phyloP scores from a whole-genome alignment of 2,329 filamentous ascomycete species.

The Hypoxylon sp. region DNA sequence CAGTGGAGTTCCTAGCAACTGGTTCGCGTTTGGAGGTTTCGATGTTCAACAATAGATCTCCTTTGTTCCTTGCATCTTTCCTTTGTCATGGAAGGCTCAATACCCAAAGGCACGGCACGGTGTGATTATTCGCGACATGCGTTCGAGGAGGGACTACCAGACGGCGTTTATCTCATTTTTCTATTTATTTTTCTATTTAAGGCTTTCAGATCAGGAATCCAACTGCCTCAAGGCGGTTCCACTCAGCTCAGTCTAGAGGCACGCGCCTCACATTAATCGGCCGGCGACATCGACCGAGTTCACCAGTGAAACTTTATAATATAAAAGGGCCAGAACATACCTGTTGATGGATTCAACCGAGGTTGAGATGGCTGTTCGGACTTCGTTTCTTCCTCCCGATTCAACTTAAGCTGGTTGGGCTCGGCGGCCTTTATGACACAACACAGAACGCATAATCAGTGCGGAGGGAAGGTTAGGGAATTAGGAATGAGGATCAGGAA shows the following conservation, averaged over 20 bases:
- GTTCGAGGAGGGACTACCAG: conserved; percentile 36
- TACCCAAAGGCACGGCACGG: conserved; percentile 50
- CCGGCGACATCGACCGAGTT: conserved; percentile 13
- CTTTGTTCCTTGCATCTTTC: conserved; percentile 44
- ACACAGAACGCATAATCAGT: conserved; percentile 38
- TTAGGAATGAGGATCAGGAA: conserved; percentile 41
- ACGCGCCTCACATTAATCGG: conserved; percentile 26
- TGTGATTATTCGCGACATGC: conserved; percentile 35
- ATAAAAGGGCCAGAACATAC: conserved; percentile 24
- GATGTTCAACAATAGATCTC: conserved; percentile 42
- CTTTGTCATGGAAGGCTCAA: conserved; percentile 46
- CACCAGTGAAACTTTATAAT: conserved; percentile 44
- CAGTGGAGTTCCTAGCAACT: background rate
- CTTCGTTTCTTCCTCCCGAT: conserved; percentile 38
- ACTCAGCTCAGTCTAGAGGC: conserved; percentile 22
- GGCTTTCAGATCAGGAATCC: conserved; percentile 28
- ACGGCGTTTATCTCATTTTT: conserved; percentile 38
- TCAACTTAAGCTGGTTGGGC: conserved; percentile 47
- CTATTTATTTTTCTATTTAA: conserved; percentile 11
- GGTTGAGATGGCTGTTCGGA: conserved; percentile 26
- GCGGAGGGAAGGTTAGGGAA: conserved; percentile 30
- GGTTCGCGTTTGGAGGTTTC: background rate
- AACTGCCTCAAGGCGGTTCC: conserved; percentile 19
- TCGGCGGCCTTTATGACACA: conserved; percentile 43
- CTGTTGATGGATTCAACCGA: conserved; percentile 41